Evolutionary conservation across 2,329 filamentous ascomycete genomes (phyloP), one percentile per base, ranked within the genome.

Genomic region (Colletotrichum ledebouriae): DNA sequence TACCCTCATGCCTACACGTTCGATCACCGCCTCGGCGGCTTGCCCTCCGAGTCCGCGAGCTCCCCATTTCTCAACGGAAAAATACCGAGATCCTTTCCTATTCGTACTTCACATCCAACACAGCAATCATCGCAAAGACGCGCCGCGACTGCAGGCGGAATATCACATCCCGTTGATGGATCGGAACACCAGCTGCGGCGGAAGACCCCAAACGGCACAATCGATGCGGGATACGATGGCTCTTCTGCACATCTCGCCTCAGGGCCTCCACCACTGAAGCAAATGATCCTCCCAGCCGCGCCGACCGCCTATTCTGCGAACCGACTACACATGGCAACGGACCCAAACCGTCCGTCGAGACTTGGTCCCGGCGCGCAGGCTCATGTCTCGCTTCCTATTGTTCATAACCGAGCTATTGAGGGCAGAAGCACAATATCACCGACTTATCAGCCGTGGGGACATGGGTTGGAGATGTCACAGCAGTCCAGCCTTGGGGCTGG

Each of bases 181-280:
- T 77, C 79, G 61, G 94, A 97, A 78, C 90, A 97, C 78, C 92
- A 93, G 73, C 84, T 98, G 64, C 89, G 95, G 72, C 89, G 95
- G 72, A 98, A 98, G 79, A 98, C 95, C 9, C 96, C 95, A 4
- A 95, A 91, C 75, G 96, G 95, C n/a, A 97, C 94, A 42, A 87
- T 98, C 70, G 91, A 95, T 72, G 94, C 93, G 61, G 94, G 94
- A 11, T 98, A 97, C 75, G 94, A 98, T 84, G 94, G 92, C 37
- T 93, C 92, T 5, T 89, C 90, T 1, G 85, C 90, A 22, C 91
- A 94, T 75, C 88, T 91, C 73, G 89, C 86, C 10, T 88, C 90
- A 41, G 92, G 92, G 42, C 91, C 91, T 6, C 93, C 92, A 42
- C 90, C 93, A 1, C 83, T 89, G 53, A 98, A 98, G 80, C 94